A percentile compares a stretch with the other conserved stretches of the same genome.
phyloP scores from a whole-genome alignment of 371 early-diverging fungal species.

The Apophysomyces ossiformis region DNA sequence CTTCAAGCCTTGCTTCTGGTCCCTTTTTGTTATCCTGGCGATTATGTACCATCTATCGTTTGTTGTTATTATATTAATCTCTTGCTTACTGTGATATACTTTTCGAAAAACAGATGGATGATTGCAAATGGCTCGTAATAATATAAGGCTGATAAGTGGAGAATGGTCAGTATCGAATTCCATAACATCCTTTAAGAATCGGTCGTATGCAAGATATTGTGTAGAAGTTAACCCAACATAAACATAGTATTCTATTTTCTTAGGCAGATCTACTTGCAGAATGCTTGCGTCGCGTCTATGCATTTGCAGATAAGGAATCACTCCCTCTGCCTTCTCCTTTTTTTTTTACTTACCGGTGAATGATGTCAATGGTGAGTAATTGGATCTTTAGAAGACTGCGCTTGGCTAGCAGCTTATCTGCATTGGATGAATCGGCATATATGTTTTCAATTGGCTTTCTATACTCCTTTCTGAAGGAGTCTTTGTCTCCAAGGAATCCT shows the following conservation, averaged over 20 bases:
- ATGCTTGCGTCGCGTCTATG: slow-evolving; percentile 52
- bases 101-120: slow-evolving; percentile 68
- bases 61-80: not conserved
- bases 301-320: too few relatives aligned
- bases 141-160: slow-evolving; percentile 21
- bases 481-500: slow-evolving; percentile 58
- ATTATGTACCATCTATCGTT: slow-evolving; percentile 9
- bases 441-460: slow-evolving; percentile 67
- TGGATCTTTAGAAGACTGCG: slow-evolving; percentile 23
- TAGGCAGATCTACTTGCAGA: slow-evolving; percentile 62
- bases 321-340: too few relatives aligned
- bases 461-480: slow-evolving; percentile 64
- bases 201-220: slow-evolving; percentile 62
- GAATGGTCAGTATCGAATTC: not conserved
- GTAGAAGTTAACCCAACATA: slow-evolving; percentile 57
- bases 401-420: slow-evolving; percentile 42
- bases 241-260: slow-evolving; percentile 75
- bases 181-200: slow-evolving; percentile 18
- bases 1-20: not conserved
- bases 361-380: slow-evolving; percentile 17
- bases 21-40: not conserved
- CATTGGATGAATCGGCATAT: slow-evolving; percentile 60
- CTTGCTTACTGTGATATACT: slow-evolving; percentile 19
- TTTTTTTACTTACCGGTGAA: slow-evolving; percentile 24
- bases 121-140: slow-evolving; percentile 68